Percentiles rank a stretch among this genome's conserved stretches.
Conservation (phyloP, 1,284 basidiomycete species). For the Salmacisia buchloeana region DNA sequence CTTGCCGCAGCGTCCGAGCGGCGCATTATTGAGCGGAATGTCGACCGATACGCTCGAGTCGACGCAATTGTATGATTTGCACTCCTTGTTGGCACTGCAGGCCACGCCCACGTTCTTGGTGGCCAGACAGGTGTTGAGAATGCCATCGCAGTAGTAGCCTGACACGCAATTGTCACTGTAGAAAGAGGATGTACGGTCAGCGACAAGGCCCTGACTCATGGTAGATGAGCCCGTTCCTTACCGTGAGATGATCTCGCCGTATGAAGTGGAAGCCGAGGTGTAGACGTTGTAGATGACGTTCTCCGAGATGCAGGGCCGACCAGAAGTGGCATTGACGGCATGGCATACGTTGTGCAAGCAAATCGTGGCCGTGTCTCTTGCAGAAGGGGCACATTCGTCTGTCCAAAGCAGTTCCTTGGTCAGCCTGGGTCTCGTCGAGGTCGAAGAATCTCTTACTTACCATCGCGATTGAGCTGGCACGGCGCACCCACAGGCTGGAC, state of each 20-base stretch:
- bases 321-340: conserved; percentile 3
- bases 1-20: neutral
- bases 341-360: conserved; percentile 8
- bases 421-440: neutral
- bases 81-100: conserved; percentile 11
- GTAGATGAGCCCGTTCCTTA: neutral
- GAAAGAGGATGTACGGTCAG: neutral
- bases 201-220: neutral
- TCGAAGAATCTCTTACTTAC: neutral
- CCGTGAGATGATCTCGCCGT: conserved; percentile 9
- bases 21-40: conserved; percentile 1
- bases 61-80: conserved; percentile 6
- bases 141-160: conserved; percentile 8
- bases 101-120: neutral
- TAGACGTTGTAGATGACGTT: conserved; percentile 11
- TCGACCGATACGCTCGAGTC: neutral
- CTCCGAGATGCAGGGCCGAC: conserved; percentile 2
- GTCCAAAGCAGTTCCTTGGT: neutral
- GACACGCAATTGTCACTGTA: conserved; percentile 10
- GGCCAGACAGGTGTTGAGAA: neutral
- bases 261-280: neutral
- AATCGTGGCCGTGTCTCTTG: neutral
- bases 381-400: conserved; percentile 8
- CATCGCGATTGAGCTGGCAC: conserved; percentile 13
- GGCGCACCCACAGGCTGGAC: conserved; percentile 2